Evolutionary conservation across 179 eudicot genomes (phyloP).

Genomic region (Patellifolia procumbens): DNA sequence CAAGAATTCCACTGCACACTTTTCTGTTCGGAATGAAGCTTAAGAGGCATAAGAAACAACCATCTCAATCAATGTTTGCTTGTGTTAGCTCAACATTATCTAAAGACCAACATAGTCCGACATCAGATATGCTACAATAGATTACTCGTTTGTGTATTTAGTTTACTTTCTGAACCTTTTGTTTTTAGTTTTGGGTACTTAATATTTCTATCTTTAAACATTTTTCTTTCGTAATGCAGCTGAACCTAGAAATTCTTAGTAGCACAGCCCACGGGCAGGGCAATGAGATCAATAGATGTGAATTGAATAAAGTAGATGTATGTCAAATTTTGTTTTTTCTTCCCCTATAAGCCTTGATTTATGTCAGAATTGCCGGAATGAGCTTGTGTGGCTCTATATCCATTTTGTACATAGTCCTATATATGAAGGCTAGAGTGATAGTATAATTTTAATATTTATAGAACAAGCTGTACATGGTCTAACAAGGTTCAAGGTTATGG

Average conservation of each 20-base stretch:
- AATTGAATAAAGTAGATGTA: no score
- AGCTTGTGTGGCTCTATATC: no score
- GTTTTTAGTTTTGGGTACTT: not conserved
- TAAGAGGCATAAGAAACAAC: conserved; percentile 49
- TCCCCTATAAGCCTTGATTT: not conserved
- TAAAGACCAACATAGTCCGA: conserved; percentile 41
- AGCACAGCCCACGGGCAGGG: not conserved
- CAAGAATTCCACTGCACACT: conserved; percentile 62
- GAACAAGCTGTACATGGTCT: no score
- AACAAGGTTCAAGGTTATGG: no score
- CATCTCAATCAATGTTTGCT: conserved; percentile 43
- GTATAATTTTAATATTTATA: no score
- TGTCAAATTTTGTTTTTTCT: not conserved
- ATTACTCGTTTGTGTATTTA: conserved; percentile 7
- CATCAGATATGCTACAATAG: conserved; percentile 33
- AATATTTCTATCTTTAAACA: not conserved
- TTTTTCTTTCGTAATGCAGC: not conserved
- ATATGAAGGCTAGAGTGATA: no score
- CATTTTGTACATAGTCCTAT: no score
- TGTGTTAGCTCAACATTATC: conserved; percentile 55
- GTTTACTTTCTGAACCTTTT: not conserved
- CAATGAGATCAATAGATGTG: not conserved
- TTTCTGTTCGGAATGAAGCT: conserved; percentile 72
- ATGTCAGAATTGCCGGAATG: no score
- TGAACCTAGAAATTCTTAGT: not conserved